Base-by-base conservation (phyloP, 2,329 filamentous ascomycete genomes). In the Fusarium pseudonygamai region DNA sequence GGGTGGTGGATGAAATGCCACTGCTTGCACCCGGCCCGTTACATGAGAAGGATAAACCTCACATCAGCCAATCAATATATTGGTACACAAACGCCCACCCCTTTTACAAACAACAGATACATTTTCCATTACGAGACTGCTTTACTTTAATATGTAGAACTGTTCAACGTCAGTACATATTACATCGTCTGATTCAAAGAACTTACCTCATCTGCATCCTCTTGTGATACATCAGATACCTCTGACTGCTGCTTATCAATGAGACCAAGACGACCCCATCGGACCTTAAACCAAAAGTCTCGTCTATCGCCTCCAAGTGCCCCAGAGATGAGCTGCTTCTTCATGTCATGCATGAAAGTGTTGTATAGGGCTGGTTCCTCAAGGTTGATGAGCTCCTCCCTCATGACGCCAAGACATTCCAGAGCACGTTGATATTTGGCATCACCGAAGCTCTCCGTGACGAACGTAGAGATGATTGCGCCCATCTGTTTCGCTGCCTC, bases 351-450 rank as follows among this genome's bases (percentile, higher is more conserved):
- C 46, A 97, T 77, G 73, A 95, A 93, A 2, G 87, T 85, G 79
- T 98, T 98, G 82, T 93, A 99, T 34, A 93, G 77, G 1, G 80
- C 87, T 0, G 94, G 92, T 80, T 93, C 90, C 79, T 98, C 95
- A 36, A 94, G 86, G 11, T 91, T 90, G 11, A 92, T 87, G 72
- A 97, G 85, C 80, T 95, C 92, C 26, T 95, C 90, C 15, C 95
- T 89, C 88, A 98, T 90, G 3, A 93, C 92, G 3, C 91, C 88
- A 24, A 98, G 83, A 39, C 91, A 91, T 81, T 97, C 96, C 15
- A 93, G 83, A 3, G 92, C 94, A 26, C 90, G 89, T 15, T 88
- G 88, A 77, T 98, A 97, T 60, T 90, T 90, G 59, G 86, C 87
- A 72, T 95, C 92, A 4, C 93, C 95, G 18, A 96, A 89, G 74